Percentiles rank a stretch among this genome's conserved stretches.
Conservation (phyloP, 75 land plant species). For the Picea glauca region DNA sequence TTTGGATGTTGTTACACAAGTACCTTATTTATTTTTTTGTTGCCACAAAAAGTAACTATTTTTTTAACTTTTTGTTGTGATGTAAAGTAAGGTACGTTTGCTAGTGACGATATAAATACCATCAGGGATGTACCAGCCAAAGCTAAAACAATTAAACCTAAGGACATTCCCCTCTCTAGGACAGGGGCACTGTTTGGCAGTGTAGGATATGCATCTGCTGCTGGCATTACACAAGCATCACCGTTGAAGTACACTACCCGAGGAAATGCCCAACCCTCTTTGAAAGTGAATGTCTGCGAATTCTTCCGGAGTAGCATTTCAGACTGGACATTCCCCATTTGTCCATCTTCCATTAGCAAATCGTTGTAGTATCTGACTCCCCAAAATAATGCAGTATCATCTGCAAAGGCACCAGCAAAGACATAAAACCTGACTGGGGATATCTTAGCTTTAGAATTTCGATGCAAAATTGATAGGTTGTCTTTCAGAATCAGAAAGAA, state of each 20-base stretch:
- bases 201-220: slow-evolving; percentile 50
- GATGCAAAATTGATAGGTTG: background rate
- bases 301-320: slow-evolving; percentile 53
- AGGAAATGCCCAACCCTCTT: slow-evolving; percentile 66
- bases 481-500: background rate
- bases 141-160: no score
- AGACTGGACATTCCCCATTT: slow-evolving; percentile 58
- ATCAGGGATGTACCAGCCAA: no score
- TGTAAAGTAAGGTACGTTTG: no score
- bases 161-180: no score
- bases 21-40: no score
- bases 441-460: background rate
- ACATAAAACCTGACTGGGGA: background rate
- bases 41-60: no score
- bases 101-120: no score
- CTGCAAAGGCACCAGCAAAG: slow-evolving; percentile 18
- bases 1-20: no score
- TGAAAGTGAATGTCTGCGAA: slow-evolving; percentile 36
- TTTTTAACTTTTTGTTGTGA: no score
- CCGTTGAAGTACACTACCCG: slow-evolving; percentile 54
- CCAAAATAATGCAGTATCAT: slow-evolving; percentile 73
- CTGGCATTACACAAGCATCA: slow-evolving; percentile 56
- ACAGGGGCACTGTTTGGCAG: slow-evolving; percentile 33
- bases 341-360: slow-evolving; percentile 55
- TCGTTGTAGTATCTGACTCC: slow-evolving; percentile 67